These are phyloP conservation scores for Talaromyces trachyspermus DNA, from an alignment of 495 filamentous ascomycete genomes.

Conservation along the genomic window DNA sequence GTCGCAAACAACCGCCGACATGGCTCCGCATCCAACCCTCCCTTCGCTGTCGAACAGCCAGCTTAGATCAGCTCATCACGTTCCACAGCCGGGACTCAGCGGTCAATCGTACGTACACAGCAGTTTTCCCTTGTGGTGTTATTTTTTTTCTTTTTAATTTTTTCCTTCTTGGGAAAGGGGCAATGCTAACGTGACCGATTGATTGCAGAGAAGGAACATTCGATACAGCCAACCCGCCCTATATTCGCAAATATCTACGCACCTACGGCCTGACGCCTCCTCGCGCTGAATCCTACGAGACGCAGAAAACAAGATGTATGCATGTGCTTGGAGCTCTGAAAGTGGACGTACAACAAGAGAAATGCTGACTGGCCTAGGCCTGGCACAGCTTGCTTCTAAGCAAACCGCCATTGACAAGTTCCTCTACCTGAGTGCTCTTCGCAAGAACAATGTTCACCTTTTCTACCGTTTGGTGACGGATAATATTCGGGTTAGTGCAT, in stretches of 20 bases:
- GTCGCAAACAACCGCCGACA: conserved; percentile 1
- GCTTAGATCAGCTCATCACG: conserved; percentile 4
- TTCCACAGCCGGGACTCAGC: conserved; percentile 2
- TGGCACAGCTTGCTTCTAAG: conserved; percentile 69
- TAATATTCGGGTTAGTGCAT: conserved; percentile 66
- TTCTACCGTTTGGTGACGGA: conserved; percentile 92
- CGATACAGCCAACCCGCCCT: conserved; percentile 56
- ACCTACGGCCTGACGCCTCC: conserved; percentile 69
- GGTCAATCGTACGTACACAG: conserved; percentile 6
- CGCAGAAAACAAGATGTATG: conserved; percentile 62
- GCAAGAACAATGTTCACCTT: conserved; percentile 82
- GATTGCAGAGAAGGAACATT: conserved; percentile 36
- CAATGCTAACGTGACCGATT: neutral
- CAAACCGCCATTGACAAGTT: conserved; percentile 85
- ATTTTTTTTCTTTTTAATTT: conserved; percentile 7
- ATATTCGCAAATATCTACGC: conserved; percentile 60
- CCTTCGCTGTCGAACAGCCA: conserved; percentile 4
- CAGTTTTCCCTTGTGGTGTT: conserved; percentile 4
- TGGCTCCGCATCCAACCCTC: neutral
- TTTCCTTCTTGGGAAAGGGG: too few species aligned
- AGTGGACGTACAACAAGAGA: neutral
- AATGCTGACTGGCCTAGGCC: conserved; percentile 34
- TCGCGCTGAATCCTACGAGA: conserved; percentile 59
- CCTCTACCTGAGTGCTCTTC: conserved; percentile 81
- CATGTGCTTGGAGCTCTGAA: neutral